Percentiles rank a stretch among this genome's conserved stretches.
These are phyloP conservation scores for Candida namnaoensis DNA, from an alignment of 805 yeast genomes.

Conservation along the genomic window DNA sequence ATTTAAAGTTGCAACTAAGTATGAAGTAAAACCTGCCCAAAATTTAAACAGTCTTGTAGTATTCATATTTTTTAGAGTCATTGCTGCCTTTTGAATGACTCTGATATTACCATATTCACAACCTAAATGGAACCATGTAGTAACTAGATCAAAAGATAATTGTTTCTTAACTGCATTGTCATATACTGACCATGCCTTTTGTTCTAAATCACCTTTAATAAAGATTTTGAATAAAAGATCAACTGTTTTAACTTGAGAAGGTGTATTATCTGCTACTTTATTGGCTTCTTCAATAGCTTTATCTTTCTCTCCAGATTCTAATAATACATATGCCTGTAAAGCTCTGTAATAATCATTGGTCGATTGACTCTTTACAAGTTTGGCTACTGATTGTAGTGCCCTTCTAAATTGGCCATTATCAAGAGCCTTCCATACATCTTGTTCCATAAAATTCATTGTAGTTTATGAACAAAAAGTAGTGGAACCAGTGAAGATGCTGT, in stretches of 20 bases:
- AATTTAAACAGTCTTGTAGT: conserved; percentile 29
- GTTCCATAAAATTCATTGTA: no score
- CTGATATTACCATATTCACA: conserved; percentile 36
- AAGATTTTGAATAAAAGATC: conserved; percentile 38
- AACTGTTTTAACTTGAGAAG: conserved; percentile 49
- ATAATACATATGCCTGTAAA: conserved; percentile 21
- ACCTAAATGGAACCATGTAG: conserved; percentile 51
- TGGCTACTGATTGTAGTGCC: conserved; percentile 41
- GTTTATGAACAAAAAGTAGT: no score
- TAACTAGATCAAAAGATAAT: conserved; percentile 37
- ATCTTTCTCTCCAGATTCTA: conserved; percentile 22
- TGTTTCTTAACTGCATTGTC: conserved; percentile 52
- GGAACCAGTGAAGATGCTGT: no score
- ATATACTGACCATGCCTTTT: conserved; percentile 38
- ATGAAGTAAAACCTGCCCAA: conserved; percentile 51
- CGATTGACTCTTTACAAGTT: conserved; percentile 48
- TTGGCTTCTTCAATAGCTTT: conserved; percentile 14
- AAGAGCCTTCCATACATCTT: no score
- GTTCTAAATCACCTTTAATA: conserved; percentile 23
- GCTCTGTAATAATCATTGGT: conserved; percentile 40
- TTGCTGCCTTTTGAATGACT: conserved; percentile 46
- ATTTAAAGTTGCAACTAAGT: conserved; percentile 27
- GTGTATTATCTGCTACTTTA: conserved; percentile 23
- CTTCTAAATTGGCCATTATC: conserved; percentile 1
- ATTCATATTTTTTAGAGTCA: conserved; percentile 29